phyloP scores from a whole-genome alignment of 192 early-diverging fungal genomes.

The Backusella australiensis region DNA sequence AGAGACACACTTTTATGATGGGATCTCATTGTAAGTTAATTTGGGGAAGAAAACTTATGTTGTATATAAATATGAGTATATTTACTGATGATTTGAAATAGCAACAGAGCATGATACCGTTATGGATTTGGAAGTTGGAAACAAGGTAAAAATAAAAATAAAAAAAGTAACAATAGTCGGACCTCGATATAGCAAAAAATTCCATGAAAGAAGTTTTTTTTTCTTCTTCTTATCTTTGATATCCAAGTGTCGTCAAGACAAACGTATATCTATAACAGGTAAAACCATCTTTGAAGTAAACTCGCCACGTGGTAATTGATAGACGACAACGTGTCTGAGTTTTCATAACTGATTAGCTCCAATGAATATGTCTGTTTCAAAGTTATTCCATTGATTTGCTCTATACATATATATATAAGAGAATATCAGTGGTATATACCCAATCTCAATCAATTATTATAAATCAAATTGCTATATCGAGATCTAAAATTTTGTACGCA shows the following conservation, averaged over 20 bases:
- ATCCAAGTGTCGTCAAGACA: neutral
- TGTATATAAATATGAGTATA: neutral
- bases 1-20: neutral
- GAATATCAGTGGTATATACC: too few species aligned
- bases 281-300: neutral
- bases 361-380: neutral
- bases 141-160: neutral
- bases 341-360: neutral
- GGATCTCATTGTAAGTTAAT: neutral
- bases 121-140: constrained; percentile 1
- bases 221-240: neutral
- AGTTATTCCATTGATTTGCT: neutral
- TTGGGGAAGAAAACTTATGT: neutral
- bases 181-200: neutral
- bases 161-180: neutral
- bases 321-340: neutral
- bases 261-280: neutral
- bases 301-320: neutral
- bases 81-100: neutral
- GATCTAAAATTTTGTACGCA: neutral
- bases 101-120: neutral
- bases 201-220: neutral
- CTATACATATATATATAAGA: too few species aligned
- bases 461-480: neutral
- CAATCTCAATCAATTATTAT: too few species aligned